Evolutionary conservation across 805 yeast species (phyloP).

Genomic region (Teunomyces panamensis): DNA sequence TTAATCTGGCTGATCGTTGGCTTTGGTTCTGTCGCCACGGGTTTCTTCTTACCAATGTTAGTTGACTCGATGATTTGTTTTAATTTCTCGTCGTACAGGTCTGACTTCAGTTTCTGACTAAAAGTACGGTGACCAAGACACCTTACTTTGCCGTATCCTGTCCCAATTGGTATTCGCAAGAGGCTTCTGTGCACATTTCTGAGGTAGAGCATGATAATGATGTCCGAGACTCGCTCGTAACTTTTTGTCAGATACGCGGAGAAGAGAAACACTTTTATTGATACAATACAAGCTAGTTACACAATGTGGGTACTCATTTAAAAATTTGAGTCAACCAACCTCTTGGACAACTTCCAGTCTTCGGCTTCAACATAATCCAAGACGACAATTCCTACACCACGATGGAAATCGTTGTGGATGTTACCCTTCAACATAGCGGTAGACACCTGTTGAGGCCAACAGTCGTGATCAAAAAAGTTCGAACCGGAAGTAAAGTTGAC

Average conservation of each 20-base stretch:
- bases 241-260: neutral
- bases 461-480: slow-evolving; percentile 63
- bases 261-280: neutral
- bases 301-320: slow-evolving; percentile 5
- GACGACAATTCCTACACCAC: slow-evolving; percentile 62
- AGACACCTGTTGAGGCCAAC: slow-evolving; percentile 74
- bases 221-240: neutral
- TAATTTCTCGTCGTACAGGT: slow-evolving; percentile 23
- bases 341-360: slow-evolving; percentile 55
- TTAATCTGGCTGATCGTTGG: slow-evolving; percentile 4
- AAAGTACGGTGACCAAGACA: neutral
- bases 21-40: neutral
- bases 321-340: slow-evolving; percentile 52
- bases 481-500: slow-evolving; percentile 74
- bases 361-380: slow-evolving; percentile 64
- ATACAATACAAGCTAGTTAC: neutral
- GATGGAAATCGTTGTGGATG: slow-evolving; percentile 47
- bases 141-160: neutral
- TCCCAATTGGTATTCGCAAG: slow-evolving; percentile 1
- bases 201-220: neutral
- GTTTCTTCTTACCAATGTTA: slow-evolving; percentile 22
- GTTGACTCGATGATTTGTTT: slow-evolving; percentile 34
- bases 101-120: neutral
- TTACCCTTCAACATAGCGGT: slow-evolving; percentile 44
- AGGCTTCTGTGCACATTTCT: neutral